phyloP scores from a whole-genome alignment of 176 grass and related monocot genomes.

The Aegilops longissima region DNA sequence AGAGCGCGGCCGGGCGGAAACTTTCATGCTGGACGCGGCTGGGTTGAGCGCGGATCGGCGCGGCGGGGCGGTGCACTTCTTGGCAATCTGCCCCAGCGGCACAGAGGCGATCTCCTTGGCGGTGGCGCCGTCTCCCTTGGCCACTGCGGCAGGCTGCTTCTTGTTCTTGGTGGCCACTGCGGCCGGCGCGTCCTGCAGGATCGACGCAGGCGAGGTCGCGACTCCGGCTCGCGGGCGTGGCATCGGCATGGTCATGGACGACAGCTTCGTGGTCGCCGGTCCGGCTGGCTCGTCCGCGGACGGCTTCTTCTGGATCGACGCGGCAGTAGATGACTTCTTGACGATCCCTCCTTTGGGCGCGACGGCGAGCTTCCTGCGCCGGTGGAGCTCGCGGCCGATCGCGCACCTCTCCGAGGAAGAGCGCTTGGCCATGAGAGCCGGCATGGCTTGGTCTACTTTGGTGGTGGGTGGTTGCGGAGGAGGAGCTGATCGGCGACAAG shows the following conservation, averaged over 20 bases:
- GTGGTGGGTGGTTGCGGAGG: not conserved
- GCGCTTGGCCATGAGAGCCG: not conserved
- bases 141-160: no score
- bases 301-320: not conserved
- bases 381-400: not conserved
- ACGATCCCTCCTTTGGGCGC: not conserved
- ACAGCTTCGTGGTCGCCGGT: no score
- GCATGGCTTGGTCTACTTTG: not conserved
- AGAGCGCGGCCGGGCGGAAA: no score
- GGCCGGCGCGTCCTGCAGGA: not conserved
- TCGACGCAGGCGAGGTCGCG: not conserved
- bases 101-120: not conserved
- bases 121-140: not conserved
- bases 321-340: not conserved
- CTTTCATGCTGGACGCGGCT: no score
- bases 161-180: not conserved
- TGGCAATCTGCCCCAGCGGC: not conserved
- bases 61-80: not conserved
- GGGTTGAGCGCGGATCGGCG: no score
- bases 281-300: not conserved
- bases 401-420: not conserved
- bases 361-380: not conserved
- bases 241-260: not conserved
- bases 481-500: no score
- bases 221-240: not conserved